These are phyloP conservation scores for Ceratocystis alfenasii DNA, from an alignment of 2,329 filamentous ascomycete genomes.

Conservation along the genomic window DNA sequence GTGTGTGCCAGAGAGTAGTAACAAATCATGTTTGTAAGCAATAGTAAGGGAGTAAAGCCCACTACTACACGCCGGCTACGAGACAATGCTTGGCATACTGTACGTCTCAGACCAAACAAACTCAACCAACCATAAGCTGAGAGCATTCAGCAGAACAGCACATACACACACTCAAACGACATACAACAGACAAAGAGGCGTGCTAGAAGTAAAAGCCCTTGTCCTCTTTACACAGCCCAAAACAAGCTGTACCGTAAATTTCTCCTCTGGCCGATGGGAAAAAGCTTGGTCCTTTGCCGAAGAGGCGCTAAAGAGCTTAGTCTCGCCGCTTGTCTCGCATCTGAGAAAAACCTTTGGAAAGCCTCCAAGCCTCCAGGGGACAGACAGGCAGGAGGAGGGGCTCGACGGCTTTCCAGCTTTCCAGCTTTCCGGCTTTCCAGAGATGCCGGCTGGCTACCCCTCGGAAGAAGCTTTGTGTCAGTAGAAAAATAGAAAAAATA, in stretches of 20 bases:
- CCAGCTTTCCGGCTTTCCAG: background rate
- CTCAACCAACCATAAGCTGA: background rate
- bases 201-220: background rate
- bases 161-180: no score
- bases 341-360: background rate
- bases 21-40: no score
- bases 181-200: background rate
- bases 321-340: conserved; percentile 3
- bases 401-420: background rate
- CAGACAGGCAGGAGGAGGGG: background rate
- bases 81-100: background rate
- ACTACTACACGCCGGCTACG: background rate
- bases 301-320: background rate
- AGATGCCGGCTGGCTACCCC: background rate
- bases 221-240: conserved; percentile 1
- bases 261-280: background rate
- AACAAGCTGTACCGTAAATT: background rate
- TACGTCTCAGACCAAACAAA: conserved; percentile 5
- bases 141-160: no score
- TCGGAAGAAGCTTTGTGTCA: background rate
- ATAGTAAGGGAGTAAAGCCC: background rate
- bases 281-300: background rate
- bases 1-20: background rate
- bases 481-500: background rate
- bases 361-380: background rate